Evolutionary conservation across 495 filamentous ascomycete genomes (phyloP), one percentile per base, ranked within the genome.

Genomic region (Pyrenula massariospora): DNA sequence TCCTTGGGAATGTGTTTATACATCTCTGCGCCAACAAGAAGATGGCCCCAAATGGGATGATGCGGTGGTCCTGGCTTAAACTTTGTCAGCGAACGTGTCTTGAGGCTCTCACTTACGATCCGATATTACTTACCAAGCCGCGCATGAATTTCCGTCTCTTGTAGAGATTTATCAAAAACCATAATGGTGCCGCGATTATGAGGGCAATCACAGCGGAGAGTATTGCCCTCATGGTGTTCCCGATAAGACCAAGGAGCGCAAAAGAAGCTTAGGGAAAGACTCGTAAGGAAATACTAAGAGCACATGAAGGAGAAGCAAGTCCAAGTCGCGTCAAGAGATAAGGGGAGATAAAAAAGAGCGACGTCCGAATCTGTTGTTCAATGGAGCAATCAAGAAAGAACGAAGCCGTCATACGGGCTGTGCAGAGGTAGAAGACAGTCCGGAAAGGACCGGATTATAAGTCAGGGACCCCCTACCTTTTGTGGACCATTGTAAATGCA

Each of bases 61-160:
- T 65, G 59, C 10, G 65, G 65, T 10, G 63, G 65, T 15, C 59
- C 59, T 21, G 63, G 61, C 60, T 63, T 50, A 10, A 10, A 5
- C 8, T 8, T 5, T 20, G 50, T 20, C 19, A 52, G 19, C n/a
- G n/a, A n/a, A n/a, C n/a, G n/a, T 20, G 50, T 5, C n/a, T 10
- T 24, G 22, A 21, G 50, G 50, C 20, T 21, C 8, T 20, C 50
- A 19, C 8, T 42, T 42, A 15, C 8, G 31, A 42, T 5, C n/a
- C 31, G 31, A 42, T 5, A 42, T 48, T 12, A 48, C 54, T 56
- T 52, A 56, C 54, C n/a, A 56, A 31, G 12, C 54, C 54, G 10
- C 48, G 10, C 24, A 22, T 52, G 20, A n/a, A 22, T 22, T 20
- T n/a, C 15, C 54, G 54, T 24, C 5, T 56, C 23, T 56, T 24